These are phyloP conservation scores for Fusarium udum DNA, from an alignment of 2,329 filamentous ascomycete species.

Conservation along the genomic window DNA sequence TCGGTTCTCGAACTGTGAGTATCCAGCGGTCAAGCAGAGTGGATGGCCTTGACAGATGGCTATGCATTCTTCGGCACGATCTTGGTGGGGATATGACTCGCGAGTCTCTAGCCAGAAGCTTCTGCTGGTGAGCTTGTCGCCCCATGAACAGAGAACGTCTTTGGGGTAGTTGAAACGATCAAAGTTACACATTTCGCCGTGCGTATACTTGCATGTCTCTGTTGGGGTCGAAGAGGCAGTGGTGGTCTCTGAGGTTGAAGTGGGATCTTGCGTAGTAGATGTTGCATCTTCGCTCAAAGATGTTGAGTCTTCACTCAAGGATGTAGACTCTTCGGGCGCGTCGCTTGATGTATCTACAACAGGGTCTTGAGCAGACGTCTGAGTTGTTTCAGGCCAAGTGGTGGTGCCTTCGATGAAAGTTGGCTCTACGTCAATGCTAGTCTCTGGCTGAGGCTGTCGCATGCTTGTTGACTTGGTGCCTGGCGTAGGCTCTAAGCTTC, in stretches of 20 bases:
- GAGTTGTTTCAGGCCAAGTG: neutral
- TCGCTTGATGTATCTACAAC: neutral
- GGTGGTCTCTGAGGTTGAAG: neutral
- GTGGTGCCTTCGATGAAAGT: neutral
- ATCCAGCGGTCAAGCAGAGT: neutral
- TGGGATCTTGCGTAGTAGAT: neutral
- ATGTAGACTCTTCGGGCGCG: neutral
- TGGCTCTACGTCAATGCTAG: neutral
- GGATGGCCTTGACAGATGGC: constrained; percentile 4
- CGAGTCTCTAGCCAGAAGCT: neutral
- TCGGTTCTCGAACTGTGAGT: neutral
- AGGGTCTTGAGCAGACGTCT: neutral
- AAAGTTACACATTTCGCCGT: constrained; percentile 4
- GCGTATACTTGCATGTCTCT: neutral
- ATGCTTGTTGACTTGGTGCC: neutral
- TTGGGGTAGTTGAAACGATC: neutral
- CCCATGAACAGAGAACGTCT: neutral
- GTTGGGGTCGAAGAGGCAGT: neutral
- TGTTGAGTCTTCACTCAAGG: neutral
- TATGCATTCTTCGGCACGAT: neutral
- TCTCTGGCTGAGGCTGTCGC: neutral
- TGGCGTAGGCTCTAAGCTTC: neutral
- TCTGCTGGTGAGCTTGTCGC: neutral
- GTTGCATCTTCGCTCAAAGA: neutral
- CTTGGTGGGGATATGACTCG: neutral